Evolutionary conservation across 306 rosid species (phyloP).

Genomic region (Fragaria iinumae): DNA sequence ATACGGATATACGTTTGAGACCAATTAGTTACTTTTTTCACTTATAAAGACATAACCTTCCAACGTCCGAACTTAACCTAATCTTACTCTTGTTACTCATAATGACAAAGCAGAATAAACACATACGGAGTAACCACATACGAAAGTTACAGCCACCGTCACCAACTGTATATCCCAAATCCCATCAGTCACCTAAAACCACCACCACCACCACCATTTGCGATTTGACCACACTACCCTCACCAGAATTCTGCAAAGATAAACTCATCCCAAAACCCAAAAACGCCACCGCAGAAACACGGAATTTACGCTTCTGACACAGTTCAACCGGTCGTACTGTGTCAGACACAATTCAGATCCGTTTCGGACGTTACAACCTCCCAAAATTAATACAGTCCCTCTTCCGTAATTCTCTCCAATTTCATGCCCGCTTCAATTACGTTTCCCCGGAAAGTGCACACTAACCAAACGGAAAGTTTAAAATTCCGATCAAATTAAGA

Average conservation of each 20-base stretch:
- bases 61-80: background rate
- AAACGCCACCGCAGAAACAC: conserved; percentile 30
- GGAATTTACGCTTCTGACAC: conserved; percentile 44
- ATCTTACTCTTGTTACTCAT: background rate
- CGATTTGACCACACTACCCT: conserved; percentile 35
- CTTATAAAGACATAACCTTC: too few relatives aligned
- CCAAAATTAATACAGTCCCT: background rate
- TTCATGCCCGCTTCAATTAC: conserved; percentile 2
- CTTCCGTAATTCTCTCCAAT: conserved; percentile 11
- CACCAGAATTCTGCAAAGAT: background rate
- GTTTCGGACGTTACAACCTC: conserved; percentile 9
- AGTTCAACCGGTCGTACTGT: conserved; percentile 14
- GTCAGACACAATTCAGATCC: conserved; percentile 15
- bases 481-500: background rate
- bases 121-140: too few relatives aligned
- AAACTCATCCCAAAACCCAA: background rate
- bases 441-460: conserved; percentile 2
- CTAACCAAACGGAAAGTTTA: background rate
- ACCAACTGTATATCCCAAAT: background rate
- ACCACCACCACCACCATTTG: background rate
- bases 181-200: conserved; percentile 5
- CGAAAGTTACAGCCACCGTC: background rate
- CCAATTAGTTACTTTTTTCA: background rate
- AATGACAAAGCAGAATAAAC: too few relatives aligned
- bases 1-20: too few relatives aligned